Percentiles rank a stretch among this genome's conserved stretches.
phyloP scores from a whole-genome alignment of 768 basidiomycete genomes.

The Lactarius quietus region DNA sequence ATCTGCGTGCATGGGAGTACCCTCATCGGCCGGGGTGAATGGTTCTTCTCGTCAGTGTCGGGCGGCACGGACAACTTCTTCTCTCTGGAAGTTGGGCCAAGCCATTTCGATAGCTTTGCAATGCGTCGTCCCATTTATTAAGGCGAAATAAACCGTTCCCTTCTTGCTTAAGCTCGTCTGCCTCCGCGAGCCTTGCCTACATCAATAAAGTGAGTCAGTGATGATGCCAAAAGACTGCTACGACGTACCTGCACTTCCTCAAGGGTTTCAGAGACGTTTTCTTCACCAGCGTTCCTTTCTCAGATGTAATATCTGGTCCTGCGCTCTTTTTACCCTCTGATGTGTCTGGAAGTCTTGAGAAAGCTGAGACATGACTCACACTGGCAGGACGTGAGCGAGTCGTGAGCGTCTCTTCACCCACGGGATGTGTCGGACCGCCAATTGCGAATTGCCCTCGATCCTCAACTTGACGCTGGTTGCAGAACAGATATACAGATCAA shows the following conservation, averaged over 20 bases:
- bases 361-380: background rate
- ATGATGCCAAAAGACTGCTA: background rate
- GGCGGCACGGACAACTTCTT: conserved; percentile 25
- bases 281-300: background rate
- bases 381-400: background rate
- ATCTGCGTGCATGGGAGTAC: conserved; percentile 28
- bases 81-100: conserved; percentile 62
- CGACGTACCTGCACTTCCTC: conserved; percentile 9
- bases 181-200: conserved; percentile 46
- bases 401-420: background rate
- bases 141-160: conserved; percentile 74
- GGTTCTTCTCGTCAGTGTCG: conserved; percentile 28
- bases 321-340: background rate
- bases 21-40: conserved; percentile 19
- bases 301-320: background rate
- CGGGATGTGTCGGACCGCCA: background rate
- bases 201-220: background rate
- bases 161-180: conserved; percentile 62
- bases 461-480: background rate
- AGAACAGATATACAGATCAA: background rate
- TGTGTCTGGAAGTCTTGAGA: background rate
- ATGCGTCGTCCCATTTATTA: conserved; percentile 63
- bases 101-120: conserved; percentile 64
- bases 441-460: too few relatives aligned
- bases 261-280: background rate